These are phyloP conservation scores for Termitomyces sp. DNA, from an alignment of 768 basidiomycete genomes.

Conservation along the genomic window DNA sequence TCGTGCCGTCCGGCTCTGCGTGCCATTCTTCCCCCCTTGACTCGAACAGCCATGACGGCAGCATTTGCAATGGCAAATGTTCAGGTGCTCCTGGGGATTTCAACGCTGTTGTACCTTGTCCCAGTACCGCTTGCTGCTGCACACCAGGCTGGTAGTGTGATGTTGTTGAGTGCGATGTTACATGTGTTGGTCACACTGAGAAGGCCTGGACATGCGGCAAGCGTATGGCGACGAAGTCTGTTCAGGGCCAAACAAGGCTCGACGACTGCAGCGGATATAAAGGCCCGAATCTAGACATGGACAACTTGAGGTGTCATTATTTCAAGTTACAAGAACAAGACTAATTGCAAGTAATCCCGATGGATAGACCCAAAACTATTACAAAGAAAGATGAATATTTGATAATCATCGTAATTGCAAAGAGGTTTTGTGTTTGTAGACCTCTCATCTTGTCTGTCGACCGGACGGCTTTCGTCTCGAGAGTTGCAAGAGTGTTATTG, in stretches of 20 bases:
- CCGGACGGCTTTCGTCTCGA: slow-evolving; percentile 1
- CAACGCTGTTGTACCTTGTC: slow-evolving; percentile 88
- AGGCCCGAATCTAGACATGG: neutral
- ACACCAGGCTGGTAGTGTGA: slow-evolving; percentile 94
- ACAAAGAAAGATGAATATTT: neutral
- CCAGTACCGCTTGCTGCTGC: slow-evolving; percentile 88
- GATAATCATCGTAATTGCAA: neutral
- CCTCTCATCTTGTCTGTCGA: neutral
- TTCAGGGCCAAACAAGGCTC: neutral
- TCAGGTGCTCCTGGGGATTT: slow-evolving; percentile 62
- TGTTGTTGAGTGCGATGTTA: slow-evolving; percentile 77
- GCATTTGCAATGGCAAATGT: slow-evolving; percentile 80
- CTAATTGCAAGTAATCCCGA: neutral
- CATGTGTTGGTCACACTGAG: slow-evolving; percentile 71
- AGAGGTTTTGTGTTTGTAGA: neutral
- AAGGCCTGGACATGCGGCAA: slow-evolving; percentile 61
- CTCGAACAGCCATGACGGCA: slow-evolving; percentile 43
- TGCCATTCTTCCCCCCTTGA: slow-evolving; percentile 58
- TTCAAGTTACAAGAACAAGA: neutral
- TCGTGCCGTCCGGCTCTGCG: slow-evolving; percentile 53
- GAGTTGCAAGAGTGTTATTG: slow-evolving; percentile 11
- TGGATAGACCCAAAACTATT: neutral
- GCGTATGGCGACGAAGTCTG: slow-evolving; percentile 42
- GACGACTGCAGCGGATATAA: neutral
- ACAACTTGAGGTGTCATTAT: neutral